These are phyloP conservation scores for Pythium aristosporum DNA, from an alignment of 352 stramenopile genomes.

Conservation along the genomic window DNA sequence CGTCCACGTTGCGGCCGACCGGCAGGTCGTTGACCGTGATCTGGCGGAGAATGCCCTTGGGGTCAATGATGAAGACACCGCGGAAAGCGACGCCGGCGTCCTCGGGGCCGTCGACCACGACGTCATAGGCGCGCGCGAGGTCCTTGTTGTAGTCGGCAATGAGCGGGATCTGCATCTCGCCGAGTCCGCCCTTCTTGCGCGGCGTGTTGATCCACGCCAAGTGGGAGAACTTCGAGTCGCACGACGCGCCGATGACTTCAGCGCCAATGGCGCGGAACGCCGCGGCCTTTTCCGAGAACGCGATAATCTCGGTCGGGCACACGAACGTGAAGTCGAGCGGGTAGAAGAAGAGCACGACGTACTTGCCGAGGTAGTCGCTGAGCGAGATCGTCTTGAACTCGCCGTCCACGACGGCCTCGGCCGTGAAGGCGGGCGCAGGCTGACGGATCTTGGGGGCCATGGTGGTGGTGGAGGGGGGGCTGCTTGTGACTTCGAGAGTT, in stretches of 20 bases:
- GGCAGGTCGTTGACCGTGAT: slow-evolving; percentile 91
- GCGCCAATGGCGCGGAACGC: slow-evolving; percentile 50
- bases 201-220: slow-evolving; percentile 66
- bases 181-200: slow-evolving; percentile 89
- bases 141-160: slow-evolving; percentile 91
- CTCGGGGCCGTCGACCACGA: slow-evolving; percentile 79
- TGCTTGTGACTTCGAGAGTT: background rate
- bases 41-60: slow-evolving; percentile 80
- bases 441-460: slow-evolving; percentile 15
- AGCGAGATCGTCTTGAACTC: slow-evolving; percentile 54
- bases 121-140: slow-evolving; percentile 88
- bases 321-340: slow-evolving; percentile 77
- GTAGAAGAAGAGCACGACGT: slow-evolving; percentile 79
- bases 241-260: slow-evolving; percentile 51
- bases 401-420: slow-evolving; percentile 42
- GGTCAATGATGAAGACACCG: slow-evolving; percentile 93
- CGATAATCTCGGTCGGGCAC: slow-evolving; percentile 71
- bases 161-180: slow-evolving; percentile 92
- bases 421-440: slow-evolving; percentile 39
- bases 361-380: slow-evolving; percentile 58
- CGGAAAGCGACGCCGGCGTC: slow-evolving; percentile 82
- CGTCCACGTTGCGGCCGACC: slow-evolving; percentile 90
- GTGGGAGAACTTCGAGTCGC: slow-evolving; percentile 67
- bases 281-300: slow-evolving; percentile 49
- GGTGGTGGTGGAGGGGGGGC: background rate